Percentiles rank a stretch among this genome's conserved stretches.
Evolutionary conservation across 106 monocot species (phyloP).

Genomic region (Xerophyta viscosa): DNA sequence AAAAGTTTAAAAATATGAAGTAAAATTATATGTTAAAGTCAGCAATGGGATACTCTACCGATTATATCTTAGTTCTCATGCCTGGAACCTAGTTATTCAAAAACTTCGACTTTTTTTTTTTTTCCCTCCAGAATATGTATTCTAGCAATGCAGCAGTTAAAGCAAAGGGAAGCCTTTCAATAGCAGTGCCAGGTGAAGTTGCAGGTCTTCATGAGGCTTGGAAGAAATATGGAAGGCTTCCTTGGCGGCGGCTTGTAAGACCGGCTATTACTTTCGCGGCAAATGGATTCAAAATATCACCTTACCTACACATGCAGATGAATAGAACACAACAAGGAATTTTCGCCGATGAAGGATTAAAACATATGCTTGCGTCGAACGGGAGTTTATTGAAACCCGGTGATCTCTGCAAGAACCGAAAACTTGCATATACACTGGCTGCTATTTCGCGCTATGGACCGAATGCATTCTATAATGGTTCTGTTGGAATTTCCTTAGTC

Average conservation of each 20-base stretch:
- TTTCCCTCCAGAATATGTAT: slow-evolving; percentile 68
- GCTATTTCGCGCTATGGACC: slow-evolving; percentile 54
- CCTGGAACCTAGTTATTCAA: no score
- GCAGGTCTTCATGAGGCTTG: slow-evolving; percentile 77
- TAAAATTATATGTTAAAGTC: no score
- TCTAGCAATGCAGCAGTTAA: slow-evolving; percentile 49
- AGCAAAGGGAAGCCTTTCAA: slow-evolving; percentile 55
- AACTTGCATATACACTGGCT: slow-evolving; percentile 47
- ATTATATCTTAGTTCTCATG: no score
- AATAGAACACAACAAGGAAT: slow-evolving; percentile 30
- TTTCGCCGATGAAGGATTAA: slow-evolving; percentile 55
- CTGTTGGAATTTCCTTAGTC: slow-evolving; percentile 45
- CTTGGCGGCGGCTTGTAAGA: slow-evolving; percentile 59
- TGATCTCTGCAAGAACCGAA: slow-evolving; percentile 49
- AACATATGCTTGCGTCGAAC: slow-evolving; percentile 37
- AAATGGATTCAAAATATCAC: slow-evolving; percentile 50
- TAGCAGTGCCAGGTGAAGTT: slow-evolving; percentile 82
- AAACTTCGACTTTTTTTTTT: no score
- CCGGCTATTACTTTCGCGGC: slow-evolving; percentile 59
- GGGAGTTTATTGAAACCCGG: slow-evolving; percentile 47
- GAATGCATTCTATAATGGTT: slow-evolving; percentile 49
- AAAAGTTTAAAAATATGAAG: no score
- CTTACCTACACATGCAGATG: slow-evolving; percentile 74
- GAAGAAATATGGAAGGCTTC: slow-evolving; percentile 82
- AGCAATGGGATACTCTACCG: no score